Evolutionary conservation across 805 yeast species (phyloP).

Genomic region (Wickerhamomyces queroliae): DNA sequence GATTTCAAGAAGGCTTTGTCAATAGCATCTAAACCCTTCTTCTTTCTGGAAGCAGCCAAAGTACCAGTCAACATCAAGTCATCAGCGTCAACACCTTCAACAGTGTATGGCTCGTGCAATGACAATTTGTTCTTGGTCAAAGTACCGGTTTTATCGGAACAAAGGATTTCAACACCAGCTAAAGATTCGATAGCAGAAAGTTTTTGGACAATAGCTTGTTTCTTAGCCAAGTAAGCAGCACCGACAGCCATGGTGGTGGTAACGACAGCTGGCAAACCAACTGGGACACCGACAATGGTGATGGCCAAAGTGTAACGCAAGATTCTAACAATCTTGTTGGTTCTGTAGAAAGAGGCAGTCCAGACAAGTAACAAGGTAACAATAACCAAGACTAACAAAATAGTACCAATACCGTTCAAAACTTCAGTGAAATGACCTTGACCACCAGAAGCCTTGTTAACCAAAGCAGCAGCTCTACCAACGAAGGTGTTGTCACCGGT

Average conservation of each 20-base stretch:
- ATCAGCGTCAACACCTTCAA: constrained; percentile 93
- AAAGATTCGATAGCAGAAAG: constrained; percentile 94
- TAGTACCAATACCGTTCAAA: constrained; percentile 95
- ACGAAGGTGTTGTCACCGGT: constrained; percentile 95
- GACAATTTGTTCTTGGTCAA: constrained; percentile 96
- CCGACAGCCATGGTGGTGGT: constrained; percentile 99
- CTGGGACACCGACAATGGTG: constrained; percentile 97
- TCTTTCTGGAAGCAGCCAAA: constrained; percentile 96
- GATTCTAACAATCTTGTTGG: constrained; percentile 79
- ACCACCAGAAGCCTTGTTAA: constrained; percentile 90
- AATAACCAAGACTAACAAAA: constrained; percentile 82
- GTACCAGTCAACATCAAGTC: constrained; percentile 97
- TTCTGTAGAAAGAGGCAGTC: constrained; percentile 93
- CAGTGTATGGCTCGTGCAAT: constrained; percentile 95
- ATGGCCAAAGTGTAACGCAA: constrained; percentile 91
- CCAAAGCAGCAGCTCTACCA: constrained; percentile 97
- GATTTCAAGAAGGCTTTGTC: constrained; percentile 96
- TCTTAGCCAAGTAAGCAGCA: constrained; percentile 97
- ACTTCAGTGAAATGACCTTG: constrained; percentile 97
- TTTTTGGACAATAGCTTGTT: constrained; percentile 95
- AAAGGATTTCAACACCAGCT: constrained; percentile 96
- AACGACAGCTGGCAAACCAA: constrained; percentile 97
- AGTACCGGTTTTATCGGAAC: constrained; percentile 98
- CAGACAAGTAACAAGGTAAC: constrained; percentile 83
- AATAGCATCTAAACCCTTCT: constrained; percentile 96